phyloP scores from a whole-genome alignment of 1,139 yeast species.

The Zygotorulaspora mrakii region DNA sequence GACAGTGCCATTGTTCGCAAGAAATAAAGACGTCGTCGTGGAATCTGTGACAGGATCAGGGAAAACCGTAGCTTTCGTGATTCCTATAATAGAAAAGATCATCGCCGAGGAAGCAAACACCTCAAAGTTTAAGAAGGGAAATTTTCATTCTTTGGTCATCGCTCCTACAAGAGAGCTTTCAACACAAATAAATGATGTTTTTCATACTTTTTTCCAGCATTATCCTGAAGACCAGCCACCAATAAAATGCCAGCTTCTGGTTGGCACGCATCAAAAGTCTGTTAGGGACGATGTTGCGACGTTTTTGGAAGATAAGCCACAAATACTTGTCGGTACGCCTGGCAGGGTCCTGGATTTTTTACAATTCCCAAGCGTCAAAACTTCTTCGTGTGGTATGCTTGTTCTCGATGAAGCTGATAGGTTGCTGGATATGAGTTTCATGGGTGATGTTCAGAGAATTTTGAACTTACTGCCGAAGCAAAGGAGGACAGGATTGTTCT shows the following conservation, averaged over 20 bases:
- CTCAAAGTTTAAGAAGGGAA: constrained; percentile 49
- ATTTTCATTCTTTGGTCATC: constrained; percentile 65
- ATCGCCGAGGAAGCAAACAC: constrained; percentile 36
- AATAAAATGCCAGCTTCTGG: constrained; percentile 65
- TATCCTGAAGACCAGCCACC: constrained; percentile 48
- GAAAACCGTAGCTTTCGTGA: constrained; percentile 79
- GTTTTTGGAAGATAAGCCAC: constrained; percentile 56
- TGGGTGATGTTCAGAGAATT: constrained; percentile 62
- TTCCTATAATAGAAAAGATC: constrained; percentile 74
- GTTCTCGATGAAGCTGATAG: constrained; percentile 93
- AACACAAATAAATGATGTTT: constrained; percentile 69
- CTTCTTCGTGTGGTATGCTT: constrained; percentile 62
- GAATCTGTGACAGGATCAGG: constrained; percentile 98
- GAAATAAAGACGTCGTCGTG: constrained; percentile 93
- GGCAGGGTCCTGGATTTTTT: constrained; percentile 82
- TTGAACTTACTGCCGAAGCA: constrained; percentile 75
- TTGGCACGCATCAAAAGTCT: constrained; percentile 62
- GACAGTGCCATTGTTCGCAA: constrained; percentile 78
- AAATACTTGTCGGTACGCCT: constrained; percentile 85
- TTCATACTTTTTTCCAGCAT: constrained; percentile 55
- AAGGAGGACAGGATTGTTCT: constrained; percentile 86
- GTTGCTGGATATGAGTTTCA: constrained; percentile 74
- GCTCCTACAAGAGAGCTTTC: constrained; percentile 95
- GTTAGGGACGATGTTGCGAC: constrained; percentile 70
- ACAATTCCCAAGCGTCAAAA: constrained; percentile 45